These are phyloP conservation scores for Xylaria sp. DNA, from an alignment of 2,329 filamentous ascomycete species.

Conservation along the genomic window DNA sequence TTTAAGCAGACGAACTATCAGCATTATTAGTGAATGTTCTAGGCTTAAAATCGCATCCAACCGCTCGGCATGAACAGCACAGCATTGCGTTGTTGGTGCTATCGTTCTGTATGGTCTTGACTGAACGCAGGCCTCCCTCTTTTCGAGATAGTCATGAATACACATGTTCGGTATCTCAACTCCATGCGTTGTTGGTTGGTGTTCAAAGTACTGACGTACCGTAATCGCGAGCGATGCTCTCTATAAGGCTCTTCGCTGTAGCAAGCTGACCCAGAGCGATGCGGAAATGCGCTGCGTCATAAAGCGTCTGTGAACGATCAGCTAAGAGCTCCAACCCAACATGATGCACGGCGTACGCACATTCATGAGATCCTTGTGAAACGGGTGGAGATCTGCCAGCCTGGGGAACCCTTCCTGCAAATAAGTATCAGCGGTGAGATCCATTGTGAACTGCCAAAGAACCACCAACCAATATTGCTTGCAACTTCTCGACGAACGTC, in stretches of 20 bases:
- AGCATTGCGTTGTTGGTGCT: neutral
- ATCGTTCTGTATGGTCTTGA: too few species aligned
- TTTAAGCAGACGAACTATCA: slow-evolving; percentile 81
- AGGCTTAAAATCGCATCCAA: neutral
- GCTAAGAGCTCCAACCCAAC: neutral
- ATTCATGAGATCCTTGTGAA: slow-evolving; percentile 78
- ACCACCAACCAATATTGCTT: slow-evolving; percentile 27
- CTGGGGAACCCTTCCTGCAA: slow-evolving; percentile 77
- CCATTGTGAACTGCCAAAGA: neutral
- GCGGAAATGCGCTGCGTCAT: slow-evolving; percentile 97
- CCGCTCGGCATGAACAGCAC: neutral
- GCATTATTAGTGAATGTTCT: slow-evolving; percentile 6
- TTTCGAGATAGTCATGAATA: too few species aligned
- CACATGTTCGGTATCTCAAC: too few species aligned
- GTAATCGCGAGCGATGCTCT: slow-evolving; percentile 95
- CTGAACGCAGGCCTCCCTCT: neutral
- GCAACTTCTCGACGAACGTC: slow-evolving; percentile 92
- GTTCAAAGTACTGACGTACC: slow-evolving; percentile 7
- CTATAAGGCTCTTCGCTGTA: slow-evolving; percentile 94
- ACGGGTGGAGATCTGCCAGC: slow-evolving; percentile 92
- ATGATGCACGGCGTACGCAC: slow-evolving; percentile 29
- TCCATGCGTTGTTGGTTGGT: neutral
- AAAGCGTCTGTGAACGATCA: slow-evolving; percentile 71
- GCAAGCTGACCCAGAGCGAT: slow-evolving; percentile 96
- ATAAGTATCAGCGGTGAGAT: slow-evolving; percentile 5